Percentiles rank a stretch among this genome's conserved stretches.
phyloP scores from a whole-genome alignment of 495 filamentous ascomycete species.

The Diplogelasinospora grovesii region DNA sequence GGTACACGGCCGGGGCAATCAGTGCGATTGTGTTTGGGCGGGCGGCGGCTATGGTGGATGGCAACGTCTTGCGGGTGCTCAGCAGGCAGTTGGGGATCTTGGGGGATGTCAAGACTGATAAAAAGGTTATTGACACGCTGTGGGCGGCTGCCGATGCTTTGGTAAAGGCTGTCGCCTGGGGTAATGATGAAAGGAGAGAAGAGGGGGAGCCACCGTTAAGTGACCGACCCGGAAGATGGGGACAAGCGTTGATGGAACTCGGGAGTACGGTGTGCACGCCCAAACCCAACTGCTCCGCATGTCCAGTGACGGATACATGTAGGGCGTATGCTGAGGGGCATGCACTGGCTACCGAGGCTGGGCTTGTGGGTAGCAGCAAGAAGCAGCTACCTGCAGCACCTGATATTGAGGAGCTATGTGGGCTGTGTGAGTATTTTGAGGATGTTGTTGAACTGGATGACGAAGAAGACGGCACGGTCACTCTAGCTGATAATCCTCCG shows the following conservation, averaged over 20 bases:
- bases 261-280: slow-evolving; percentile 43
- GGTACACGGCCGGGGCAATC: slow-evolving; percentile 44
- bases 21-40: slow-evolving; percentile 39
- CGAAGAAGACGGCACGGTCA: slow-evolving; percentile 1
- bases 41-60: slow-evolving; percentile 40
- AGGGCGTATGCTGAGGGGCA: slow-evolving; percentile 35
- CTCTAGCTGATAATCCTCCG: no score
- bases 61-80: slow-evolving; percentile 41
- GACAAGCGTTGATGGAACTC: slow-evolving; percentile 44
- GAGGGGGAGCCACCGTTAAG: slow-evolving; percentile 10
- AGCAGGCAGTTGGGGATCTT: slow-evolving; percentile 35
- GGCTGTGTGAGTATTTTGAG: slow-evolving; percentile 29
- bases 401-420: slow-evolving; percentile 40
- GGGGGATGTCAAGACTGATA: slow-evolving; percentile 36
- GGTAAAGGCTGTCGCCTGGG: slow-evolving; percentile 29
- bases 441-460: slow-evolving; percentile 13
- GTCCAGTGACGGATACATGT: slow-evolving; percentile 37
- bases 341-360: slow-evolving; percentile 9
- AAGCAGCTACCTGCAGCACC: no score
- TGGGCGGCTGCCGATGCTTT: slow-evolving; percentile 38
- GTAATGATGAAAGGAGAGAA: slow-evolving; percentile 11
- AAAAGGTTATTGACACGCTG: slow-evolving; percentile 27
- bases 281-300: slow-evolving; percentile 35
- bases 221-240: slow-evolving; percentile 38
- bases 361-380: no score